Base-by-base conservation (phyloP, 257 asterid genomes). In the Nicotiana undulata region DNA sequence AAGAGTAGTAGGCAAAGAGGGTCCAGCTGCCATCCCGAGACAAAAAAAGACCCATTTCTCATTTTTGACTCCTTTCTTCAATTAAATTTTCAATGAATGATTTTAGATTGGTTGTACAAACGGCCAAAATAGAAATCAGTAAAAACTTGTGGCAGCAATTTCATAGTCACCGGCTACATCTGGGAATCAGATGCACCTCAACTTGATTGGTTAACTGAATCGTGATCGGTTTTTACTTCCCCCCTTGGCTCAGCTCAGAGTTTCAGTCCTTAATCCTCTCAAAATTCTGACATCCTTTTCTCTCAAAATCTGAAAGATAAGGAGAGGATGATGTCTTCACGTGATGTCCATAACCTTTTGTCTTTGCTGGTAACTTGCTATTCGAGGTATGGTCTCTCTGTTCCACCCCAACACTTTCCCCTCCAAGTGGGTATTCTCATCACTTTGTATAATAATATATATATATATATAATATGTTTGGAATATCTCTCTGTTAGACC, bases 301-400 rank as follows among this genome's bases (percentile, higher is more conserved):
- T 55, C 65, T 53, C 56, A 37, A 34, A 34, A 1, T 51, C 74
- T 4, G 20, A 15, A 68, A 53, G 83, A 51, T 66, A 29, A 64
- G 37, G 68, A 31, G 49, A 34, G 80, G 84, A 82, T 75, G 79
- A 67, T 83, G 51, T 20, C 66, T 79, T 58, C 88, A 82, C 86
- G 88, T 85, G 90, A 77, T 60, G 11, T n/a, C 86, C 90, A 87
- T 87, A 81, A 61, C 84, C 68, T 77, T 82, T 80, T 82, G 87
- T 80, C 86, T 29, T 82, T 80, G 80, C 29, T 79, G 67, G 18
- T 22, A 49, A 34, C 67, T 63, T 58, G n/a, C 85, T 79, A 80
- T 84, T 81, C 44, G 75, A 79, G 83, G 86, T 79, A 83, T 88
- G 88, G 88, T 55, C 82, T 84, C 28, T 60, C 24, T 2, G 40